Conservation (phyloP, 2,329 filamentous ascomycete species). For the Lasiodiplodia sp. region DNA sequence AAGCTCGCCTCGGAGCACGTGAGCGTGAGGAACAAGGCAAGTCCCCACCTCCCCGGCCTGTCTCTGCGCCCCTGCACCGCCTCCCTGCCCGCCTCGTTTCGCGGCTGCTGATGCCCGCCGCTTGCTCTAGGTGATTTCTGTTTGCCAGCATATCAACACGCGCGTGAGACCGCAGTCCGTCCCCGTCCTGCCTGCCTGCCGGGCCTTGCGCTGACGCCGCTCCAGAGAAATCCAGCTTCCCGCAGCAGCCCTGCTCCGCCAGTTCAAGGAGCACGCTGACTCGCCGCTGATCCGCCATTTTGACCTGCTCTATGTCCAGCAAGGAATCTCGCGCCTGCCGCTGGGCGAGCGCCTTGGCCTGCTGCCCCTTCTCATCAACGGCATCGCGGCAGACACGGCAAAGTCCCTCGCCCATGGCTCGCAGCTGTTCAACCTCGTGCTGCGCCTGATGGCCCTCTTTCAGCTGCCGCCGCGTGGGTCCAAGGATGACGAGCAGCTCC, state of each 20-base stretch:
- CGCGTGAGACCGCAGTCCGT: conserved; percentile 63
- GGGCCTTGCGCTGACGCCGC: conserved; percentile 31
- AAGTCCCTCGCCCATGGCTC: conserved; percentile 64
- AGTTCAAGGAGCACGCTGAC: conserved; percentile 78
- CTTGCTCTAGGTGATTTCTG: conserved; percentile 63
- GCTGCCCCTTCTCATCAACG: conserved; percentile 72
- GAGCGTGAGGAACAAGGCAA: conserved; percentile 78
- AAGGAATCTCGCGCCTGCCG: conserved; percentile 72
- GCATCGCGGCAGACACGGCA: conserved; percentile 67
- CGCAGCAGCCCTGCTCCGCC: conserved; percentile 81
- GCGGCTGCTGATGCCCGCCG: conserved; percentile 42
- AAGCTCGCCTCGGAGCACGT: conserved; percentile 85
- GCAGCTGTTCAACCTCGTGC: conserved; percentile 80
- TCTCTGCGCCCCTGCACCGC: neutral
- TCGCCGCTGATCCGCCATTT: conserved; percentile 83
- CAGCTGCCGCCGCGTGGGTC: conserved; percentile 78
- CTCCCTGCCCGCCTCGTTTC: neutral
- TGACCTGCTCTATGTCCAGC: conserved; percentile 87
- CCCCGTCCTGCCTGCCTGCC: neutral
- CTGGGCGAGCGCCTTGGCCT: conserved; percentile 72
- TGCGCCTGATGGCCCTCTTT: conserved; percentile 76
- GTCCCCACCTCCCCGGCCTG: conserved; percentile 13
- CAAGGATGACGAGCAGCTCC: conserved; percentile 76
- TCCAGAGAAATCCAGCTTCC: conserved; percentile 73
- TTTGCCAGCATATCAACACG: conserved; percentile 76